These are phyloP conservation scores for Phytophthora cactorum DNA, from an alignment of 352 stramenopile species.

Conservation along the genomic window DNA sequence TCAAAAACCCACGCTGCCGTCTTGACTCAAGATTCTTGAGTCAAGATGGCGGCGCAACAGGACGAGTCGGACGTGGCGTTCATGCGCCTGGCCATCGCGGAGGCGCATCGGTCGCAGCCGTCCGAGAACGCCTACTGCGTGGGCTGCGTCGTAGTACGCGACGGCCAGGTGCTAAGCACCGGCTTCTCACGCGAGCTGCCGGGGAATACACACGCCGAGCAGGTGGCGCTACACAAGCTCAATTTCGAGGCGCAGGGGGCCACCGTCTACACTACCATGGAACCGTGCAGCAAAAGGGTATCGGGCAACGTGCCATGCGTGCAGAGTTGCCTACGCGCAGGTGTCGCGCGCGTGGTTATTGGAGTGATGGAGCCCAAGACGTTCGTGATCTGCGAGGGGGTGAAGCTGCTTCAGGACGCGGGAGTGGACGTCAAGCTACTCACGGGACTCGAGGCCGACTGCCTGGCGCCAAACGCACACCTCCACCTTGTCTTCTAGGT, in stretches of 20 bases:
- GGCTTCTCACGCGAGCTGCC: slow-evolving; percentile 88
- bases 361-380: slow-evolving; percentile 88
- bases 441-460: slow-evolving; percentile 73
- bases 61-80: slow-evolving; percentile 51
- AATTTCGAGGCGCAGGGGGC: slow-evolving; percentile 61
- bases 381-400: slow-evolving; percentile 87
- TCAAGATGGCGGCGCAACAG: slow-evolving; percentile 8
- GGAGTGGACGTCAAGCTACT: slow-evolving; percentile 79
- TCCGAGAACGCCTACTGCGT: slow-evolving; percentile 83
- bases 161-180: slow-evolving; percentile 62
- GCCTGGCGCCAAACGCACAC: slow-evolving; percentile 75
- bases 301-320: slow-evolving; percentile 87
- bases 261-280: slow-evolving; percentile 92
- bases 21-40: background rate
- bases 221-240: slow-evolving; percentile 87
- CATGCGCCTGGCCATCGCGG: slow-evolving; percentile 82
- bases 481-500: slow-evolving; percentile 65
- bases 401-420: slow-evolving; percentile 69
- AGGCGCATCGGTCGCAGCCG: slow-evolving; percentile 79
- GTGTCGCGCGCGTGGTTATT: slow-evolving; percentile 76
- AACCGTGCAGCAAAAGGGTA: slow-evolving; percentile 88
- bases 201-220: slow-evolving; percentile 90
- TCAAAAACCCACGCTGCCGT: too few species aligned
- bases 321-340: slow-evolving; percentile 74
- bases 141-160: slow-evolving; percentile 75